These are phyloP conservation scores for Xylariaceae sp. DNA, from an alignment of 2,329 filamentous ascomycete species.

Conservation along the genomic window DNA sequence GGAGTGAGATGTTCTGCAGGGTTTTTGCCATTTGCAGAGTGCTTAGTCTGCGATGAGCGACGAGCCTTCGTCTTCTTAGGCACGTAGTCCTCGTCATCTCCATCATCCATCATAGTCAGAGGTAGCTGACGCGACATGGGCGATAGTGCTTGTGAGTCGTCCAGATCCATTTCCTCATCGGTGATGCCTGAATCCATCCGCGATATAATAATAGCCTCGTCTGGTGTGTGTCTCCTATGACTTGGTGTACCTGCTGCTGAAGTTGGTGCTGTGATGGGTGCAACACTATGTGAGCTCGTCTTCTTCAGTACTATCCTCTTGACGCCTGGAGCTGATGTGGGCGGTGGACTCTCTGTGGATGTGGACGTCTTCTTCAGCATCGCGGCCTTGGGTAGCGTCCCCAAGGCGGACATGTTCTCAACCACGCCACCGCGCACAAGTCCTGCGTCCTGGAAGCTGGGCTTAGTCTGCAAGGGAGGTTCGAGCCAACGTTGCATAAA, in stretches of 20 bases:
- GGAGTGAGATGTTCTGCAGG: background rate
- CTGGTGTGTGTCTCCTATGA: no score
- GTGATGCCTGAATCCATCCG: no score
- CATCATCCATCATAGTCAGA: constrained; percentile 28
- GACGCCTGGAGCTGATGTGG: constrained; percentile 15
- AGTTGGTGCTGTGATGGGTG: constrained; percentile 23
- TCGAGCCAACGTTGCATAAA: constrained; percentile 58
- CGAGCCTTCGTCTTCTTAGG: constrained; percentile 33
- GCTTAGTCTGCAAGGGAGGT: constrained; percentile 53
- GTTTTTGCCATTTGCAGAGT: no score
- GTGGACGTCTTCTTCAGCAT: constrained; percentile 50
- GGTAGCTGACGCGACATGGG: constrained; percentile 19
- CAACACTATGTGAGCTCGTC: constrained; percentile 10
- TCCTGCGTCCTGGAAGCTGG: constrained; percentile 76
- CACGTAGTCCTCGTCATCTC: constrained; percentile 42
- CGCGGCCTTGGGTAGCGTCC: constrained; percentile 62
- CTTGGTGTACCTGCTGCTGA: constrained; percentile 22
- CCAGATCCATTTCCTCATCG: background rate
- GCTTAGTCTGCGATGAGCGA: constrained; percentile 10
- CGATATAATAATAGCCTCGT: no score
- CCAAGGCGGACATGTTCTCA: constrained; percentile 79
- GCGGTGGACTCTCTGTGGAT: constrained; percentile 28
- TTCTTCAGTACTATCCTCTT: constrained; percentile 32
- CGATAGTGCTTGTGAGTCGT: constrained; percentile 14
- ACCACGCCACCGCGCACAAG: constrained; percentile 72